Conservation (phyloP, 805 yeast species). For the Wickerhamiella allomyrinae region DNA sequence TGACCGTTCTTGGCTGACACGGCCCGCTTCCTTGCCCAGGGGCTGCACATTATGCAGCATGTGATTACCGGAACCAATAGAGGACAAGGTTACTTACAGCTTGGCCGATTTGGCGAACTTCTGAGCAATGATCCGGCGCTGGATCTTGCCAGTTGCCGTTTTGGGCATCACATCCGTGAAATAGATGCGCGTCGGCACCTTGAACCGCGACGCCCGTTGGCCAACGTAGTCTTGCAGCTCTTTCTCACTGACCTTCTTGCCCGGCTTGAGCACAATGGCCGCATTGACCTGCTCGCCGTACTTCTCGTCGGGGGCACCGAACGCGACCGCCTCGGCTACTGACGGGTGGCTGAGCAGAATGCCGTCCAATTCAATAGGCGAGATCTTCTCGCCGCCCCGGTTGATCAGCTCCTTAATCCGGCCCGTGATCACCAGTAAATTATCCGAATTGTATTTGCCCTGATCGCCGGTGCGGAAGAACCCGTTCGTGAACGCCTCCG, state of each 20-base stretch:
- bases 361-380: constrained; percentile 58
- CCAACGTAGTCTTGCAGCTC: constrained; percentile 36
- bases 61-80: neutral
- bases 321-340: constrained; percentile 57
- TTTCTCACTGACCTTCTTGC: constrained; percentile 23
- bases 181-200: constrained; percentile 44
- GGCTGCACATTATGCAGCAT: neutral
- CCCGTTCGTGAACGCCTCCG: constrained; percentile 48
- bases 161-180: constrained; percentile 53
- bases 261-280: constrained; percentile 43
- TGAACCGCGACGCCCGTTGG: constrained; percentile 38
- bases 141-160: constrained; percentile 68
- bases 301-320: constrained; percentile 50
- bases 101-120: constrained; percentile 22
- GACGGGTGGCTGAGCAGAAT: constrained; percentile 44
- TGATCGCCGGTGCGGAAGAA: constrained; percentile 73
- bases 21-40: no score
- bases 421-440: constrained; percentile 49
- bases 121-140: constrained; percentile 47
- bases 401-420: constrained; percentile 61
- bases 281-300: constrained; percentile 64
- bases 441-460: constrained; percentile 46
- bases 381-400: constrained; percentile 66
- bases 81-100: neutral
- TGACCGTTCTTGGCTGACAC: no score